These are phyloP conservation scores for Pseudocercospora vitis DNA, from an alignment of 2,329 filamentous ascomycete genomes.

Conservation along the genomic window DNA sequence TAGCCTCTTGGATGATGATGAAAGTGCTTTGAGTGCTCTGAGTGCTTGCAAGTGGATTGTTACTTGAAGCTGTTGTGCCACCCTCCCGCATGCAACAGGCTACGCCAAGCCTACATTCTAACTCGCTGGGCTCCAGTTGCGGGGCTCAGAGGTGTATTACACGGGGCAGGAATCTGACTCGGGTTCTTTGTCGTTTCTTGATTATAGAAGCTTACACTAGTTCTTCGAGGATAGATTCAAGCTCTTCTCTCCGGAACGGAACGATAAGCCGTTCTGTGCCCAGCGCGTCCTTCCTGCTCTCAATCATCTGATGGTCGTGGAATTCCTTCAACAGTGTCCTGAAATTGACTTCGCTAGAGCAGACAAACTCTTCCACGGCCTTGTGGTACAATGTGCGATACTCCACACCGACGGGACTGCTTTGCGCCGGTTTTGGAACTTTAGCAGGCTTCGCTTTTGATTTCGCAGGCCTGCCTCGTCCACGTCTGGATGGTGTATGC, in stretches of 20 bases:
- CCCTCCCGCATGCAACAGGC: no score
- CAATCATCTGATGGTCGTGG: slow-evolving; percentile 97
- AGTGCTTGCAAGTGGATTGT: no score
- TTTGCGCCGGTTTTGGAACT: slow-evolving; percentile 18
- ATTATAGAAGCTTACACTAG: slow-evolving; percentile 47
- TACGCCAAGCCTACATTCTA: no score
- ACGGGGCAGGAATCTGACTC: no score
- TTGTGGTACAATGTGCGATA: slow-evolving; percentile 92
- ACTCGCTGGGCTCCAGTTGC: no score
- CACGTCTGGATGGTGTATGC: slow-evolving; percentile 31
- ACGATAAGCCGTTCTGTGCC: slow-evolving; percentile 84
- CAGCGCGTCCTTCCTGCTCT: slow-evolving; percentile 77
- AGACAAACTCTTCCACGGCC: slow-evolving; percentile 94
- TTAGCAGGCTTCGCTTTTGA: slow-evolving; percentile 18
- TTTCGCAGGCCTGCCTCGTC: slow-evolving; percentile 29
- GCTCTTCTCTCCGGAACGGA: slow-evolving; percentile 81
- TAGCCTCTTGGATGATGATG: no score
- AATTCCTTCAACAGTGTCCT: slow-evolving; percentile 94
- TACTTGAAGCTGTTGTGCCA: no score
- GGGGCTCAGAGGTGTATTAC: no score
- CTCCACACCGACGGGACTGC: slow-evolving; percentile 63
- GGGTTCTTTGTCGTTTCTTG: no score
- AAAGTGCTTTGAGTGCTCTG: no score
- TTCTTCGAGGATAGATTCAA: slow-evolving; percentile 87
- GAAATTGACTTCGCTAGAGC: slow-evolving; percentile 94